Evolutionary conservation across 108 stramenopile species (phyloP).

Genomic region (Ochromonas danica): DNA sequence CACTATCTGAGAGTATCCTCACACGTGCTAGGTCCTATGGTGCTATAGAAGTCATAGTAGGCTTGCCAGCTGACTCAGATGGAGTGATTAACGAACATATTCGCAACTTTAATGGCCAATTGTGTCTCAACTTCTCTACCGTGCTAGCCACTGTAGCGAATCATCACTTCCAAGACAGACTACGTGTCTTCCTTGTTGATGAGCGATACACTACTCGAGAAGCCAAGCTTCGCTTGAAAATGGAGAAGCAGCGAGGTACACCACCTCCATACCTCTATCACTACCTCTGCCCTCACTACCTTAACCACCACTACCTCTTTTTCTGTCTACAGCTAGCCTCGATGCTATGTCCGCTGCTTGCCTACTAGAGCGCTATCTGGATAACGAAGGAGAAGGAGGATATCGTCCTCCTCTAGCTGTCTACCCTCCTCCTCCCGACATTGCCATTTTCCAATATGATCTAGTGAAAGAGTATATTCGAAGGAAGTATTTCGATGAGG

Average conservation of each 20-base stretch:
- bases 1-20: neutral
- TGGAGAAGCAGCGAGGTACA: neutral
- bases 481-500: neutral
- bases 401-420: neutral
- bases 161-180: neutral
- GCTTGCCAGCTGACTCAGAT: neutral
- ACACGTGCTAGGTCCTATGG: neutral
- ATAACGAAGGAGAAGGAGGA: neutral
- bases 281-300: neutral
- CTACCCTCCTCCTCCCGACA: neutral
- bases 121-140: neutral
- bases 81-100: neutral
- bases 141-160: neutral
- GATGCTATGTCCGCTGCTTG: neutral
- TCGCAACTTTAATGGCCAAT: neutral
- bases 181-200: neutral
- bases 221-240: neutral
- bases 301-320: neutral
- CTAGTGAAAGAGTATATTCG: neutral
- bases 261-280: neutral
- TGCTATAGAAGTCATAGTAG: neutral
- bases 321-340: neutral
- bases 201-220: constrained; percentile 10
- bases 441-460: constrained; percentile 5
- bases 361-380: neutral